A percentile compares a stretch with the other conserved stretches of the same genome.
phyloP scores from a whole-genome alignment of 73 alveolate species.

The Paramecium pentaurelia region DNA sequence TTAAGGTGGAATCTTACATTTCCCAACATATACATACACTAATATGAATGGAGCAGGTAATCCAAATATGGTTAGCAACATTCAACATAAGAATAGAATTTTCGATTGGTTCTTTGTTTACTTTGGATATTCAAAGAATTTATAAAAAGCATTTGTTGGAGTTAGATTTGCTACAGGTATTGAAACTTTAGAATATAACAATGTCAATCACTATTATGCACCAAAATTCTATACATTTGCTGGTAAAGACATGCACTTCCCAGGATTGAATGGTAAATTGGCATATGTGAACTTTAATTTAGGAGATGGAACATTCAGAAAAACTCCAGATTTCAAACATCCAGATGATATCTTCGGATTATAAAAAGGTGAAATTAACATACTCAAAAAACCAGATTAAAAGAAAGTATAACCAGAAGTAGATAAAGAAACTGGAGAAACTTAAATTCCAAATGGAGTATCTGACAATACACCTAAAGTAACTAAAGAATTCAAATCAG shows the following conservation, averaged over 20 bases:
- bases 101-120: conserved; percentile 37
- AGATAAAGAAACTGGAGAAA: neutral
- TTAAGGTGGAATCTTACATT: conserved; percentile 14
- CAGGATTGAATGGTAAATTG: conserved; percentile 34
- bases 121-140: neutral
- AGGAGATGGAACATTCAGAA: conserved; percentile 40
- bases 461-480: neutral
- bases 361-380: neutral
- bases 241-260: conserved; percentile 10
- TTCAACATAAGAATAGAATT: conserved; percentile 27
- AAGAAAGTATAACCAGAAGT: conserved; percentile 2
- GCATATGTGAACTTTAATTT: neutral
- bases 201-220: neutral
- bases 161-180: neutral
- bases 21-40: conserved; percentile 51
- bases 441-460: neutral
- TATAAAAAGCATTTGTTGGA: neutral
- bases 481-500: neutral
- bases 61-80: conserved; percentile 8
- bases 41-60: conserved; percentile 54
- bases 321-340: neutral
- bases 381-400: neutral
- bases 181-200: neutral
- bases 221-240: neutral
- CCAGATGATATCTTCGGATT: neutral